phyloP scores from a whole-genome alignment of 371 early-diverging fungal species.

The Mortierella sp. region DNA sequence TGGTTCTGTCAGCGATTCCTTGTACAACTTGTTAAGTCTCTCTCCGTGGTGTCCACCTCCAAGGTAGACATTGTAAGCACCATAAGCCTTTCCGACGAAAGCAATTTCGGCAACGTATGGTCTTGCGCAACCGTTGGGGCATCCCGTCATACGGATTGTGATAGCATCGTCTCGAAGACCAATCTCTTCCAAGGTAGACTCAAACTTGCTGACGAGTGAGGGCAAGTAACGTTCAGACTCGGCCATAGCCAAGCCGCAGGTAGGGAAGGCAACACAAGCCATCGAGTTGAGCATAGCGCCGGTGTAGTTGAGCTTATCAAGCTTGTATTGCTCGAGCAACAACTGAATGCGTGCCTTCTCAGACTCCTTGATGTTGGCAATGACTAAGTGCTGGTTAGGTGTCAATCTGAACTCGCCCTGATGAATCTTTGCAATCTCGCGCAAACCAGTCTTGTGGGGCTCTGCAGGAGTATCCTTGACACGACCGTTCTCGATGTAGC shows the following conservation, averaged over 20 bases:
- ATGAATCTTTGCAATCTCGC: constrained; percentile 83
- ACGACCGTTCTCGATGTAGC: constrained; percentile 93
- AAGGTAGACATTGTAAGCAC: constrained; percentile 94
- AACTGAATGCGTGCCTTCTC: constrained; percentile 79
- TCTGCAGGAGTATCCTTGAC: constrained; percentile 87
- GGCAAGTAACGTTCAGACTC: constrained; percentile 96
- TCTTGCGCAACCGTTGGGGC: constrained; percentile 96
- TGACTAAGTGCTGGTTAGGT: constrained; percentile 91
- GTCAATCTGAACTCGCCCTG: constrained; percentile 88
- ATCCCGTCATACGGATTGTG: constrained; percentile 96
- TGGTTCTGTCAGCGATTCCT: constrained; percentile 87
- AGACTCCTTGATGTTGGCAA: constrained; percentile 80
- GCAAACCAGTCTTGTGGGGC: constrained; percentile 83
- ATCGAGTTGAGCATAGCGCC: constrained; percentile 90
- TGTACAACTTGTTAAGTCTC: constrained; percentile 90
- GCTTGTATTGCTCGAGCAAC: constrained; percentile 80
- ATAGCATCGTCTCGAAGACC: constrained; percentile 90
- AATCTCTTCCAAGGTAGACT: constrained; percentile 79
- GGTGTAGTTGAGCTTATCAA: constrained; percentile 84
- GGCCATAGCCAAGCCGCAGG: constrained; percentile 95
- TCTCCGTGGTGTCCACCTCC: constrained; percentile 92
- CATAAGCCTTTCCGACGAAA: constrained; percentile 95
- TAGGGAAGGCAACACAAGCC: constrained; percentile 96
- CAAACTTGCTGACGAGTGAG: constrained; percentile 81
- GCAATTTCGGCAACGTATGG: constrained; percentile 95